Percentiles rank a stretch among this genome's conserved stretches.
Evolutionary conservation across 23 red algal genomes (phyloP).

Genomic region (Gracilaria domingensis): DNA sequence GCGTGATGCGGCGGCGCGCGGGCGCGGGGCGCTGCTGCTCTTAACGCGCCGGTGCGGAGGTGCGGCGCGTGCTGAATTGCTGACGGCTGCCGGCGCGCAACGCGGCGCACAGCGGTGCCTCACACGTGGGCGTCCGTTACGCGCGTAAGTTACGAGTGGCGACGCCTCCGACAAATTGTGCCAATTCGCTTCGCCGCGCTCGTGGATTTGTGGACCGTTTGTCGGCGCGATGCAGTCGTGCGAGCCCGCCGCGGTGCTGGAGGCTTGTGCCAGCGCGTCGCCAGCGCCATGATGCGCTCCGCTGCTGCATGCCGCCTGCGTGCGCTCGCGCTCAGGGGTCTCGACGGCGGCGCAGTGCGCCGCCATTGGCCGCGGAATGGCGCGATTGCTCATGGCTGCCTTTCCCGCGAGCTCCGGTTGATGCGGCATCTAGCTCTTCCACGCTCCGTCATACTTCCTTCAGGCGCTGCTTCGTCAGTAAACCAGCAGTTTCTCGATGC

Average conservation of each 20-base stretch:
- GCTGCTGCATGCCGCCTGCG: neutral
- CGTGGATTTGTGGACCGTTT: neutral
- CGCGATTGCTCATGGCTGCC: neutral
- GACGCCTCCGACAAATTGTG: neutral
- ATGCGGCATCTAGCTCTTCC: neutral
- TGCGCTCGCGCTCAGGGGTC: constrained; percentile 1
- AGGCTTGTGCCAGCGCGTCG: neutral
- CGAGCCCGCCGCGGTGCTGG: neutral
- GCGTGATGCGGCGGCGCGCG: constrained; percentile 15
- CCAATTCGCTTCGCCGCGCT: neutral
- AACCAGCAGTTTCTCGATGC: neutral
- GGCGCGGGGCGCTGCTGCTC: neutral
- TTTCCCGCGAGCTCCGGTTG: neutral
- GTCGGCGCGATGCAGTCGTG: neutral
- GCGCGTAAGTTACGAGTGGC: neutral
- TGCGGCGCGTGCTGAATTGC: constrained; percentile 7
- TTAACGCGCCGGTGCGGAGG: neutral
- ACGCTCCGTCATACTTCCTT: neutral
- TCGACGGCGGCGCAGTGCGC: too few species aligned
- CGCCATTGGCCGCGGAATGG: neutral
- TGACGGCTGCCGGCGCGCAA: constrained; percentile 3
- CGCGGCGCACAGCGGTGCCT: constrained; percentile 14
- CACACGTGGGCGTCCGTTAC: constrained; percentile 20
- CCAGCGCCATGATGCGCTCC: neutral
- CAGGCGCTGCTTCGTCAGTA: neutral